These are phyloP conservation scores for Aulographum hederae DNA, from an alignment of 2,329 filamentous ascomycete species.

Conservation along the genomic window DNA sequence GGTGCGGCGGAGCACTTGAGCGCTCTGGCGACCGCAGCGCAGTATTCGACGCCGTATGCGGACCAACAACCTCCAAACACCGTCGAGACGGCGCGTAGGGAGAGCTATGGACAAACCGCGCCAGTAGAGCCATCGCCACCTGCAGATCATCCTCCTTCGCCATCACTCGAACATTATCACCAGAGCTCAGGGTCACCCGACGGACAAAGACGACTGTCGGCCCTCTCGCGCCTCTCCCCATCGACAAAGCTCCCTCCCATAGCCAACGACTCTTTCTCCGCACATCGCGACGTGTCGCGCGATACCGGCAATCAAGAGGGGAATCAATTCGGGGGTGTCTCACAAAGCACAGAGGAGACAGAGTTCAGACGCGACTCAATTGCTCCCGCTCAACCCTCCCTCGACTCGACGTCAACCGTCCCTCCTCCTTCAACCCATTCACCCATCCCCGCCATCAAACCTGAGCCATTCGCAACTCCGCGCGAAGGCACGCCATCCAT, in stretches of 20 bases:
- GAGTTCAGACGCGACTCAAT: slow-evolving; percentile 14
- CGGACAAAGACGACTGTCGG: slow-evolving; percentile 14
- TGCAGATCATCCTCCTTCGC: slow-evolving; percentile 15
- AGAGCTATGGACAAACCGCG: no score
- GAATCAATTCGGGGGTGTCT: background rate
- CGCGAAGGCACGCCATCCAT: slow-evolving; percentile 15
- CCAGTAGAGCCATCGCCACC: background rate
- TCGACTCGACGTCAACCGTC: background rate
- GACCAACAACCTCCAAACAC: no score
- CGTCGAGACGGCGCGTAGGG: no score
- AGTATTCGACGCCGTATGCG: no score
- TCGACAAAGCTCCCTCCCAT: slow-evolving; percentile 4
- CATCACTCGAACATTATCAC: slow-evolving; percentile 28
- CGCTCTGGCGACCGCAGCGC: no score
- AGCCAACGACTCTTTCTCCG: background rate
- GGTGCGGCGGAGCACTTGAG: no score
- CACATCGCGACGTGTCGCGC: background rate
- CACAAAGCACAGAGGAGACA: slow-evolving; percentile 8
- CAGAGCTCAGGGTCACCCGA: slow-evolving; percentile 26
- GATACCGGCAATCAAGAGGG: background rate
- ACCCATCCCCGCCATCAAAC: slow-evolving; percentile 16
- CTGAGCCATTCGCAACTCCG: slow-evolving; percentile 20
- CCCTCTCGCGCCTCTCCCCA: slow-evolving; percentile 1
- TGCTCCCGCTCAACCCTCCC: slow-evolving; percentile 8
- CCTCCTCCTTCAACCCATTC: background rate